These are phyloP conservation scores for Metschnikowia amazonensis DNA, from an alignment of 805 yeast genomes.

Conservation along the genomic window DNA sequence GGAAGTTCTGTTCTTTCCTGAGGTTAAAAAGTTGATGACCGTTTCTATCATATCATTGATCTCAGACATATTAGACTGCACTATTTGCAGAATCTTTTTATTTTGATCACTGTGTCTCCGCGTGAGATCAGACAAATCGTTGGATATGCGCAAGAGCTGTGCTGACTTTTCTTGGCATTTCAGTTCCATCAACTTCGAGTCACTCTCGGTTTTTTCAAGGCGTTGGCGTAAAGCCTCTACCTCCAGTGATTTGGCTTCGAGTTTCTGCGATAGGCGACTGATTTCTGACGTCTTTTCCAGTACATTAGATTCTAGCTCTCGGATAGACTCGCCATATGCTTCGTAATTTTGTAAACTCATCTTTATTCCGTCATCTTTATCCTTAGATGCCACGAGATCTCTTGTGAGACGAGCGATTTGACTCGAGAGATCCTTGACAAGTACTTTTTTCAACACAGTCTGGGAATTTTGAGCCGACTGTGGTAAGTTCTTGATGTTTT, in stretches of 20 bases:
- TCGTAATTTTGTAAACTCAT: constrained; percentile 56
- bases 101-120: constrained; percentile 1
- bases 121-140: background rate
- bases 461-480: constrained; percentile 44
- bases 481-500: constrained; percentile 64
- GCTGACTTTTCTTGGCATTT: background rate
- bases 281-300: constrained; percentile 12
- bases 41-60: background rate
- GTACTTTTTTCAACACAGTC: constrained; percentile 47
- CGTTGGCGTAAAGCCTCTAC: background rate
- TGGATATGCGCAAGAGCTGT: background rate
- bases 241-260: background rate
- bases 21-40: background rate
- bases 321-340: constrained; percentile 11
- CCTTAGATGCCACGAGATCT: constrained; percentile 60
- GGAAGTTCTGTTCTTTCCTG: background rate
- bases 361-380: constrained; percentile 57
- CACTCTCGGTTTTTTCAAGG: background rate
- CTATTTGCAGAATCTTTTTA: constrained; percentile 1
- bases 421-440: constrained; percentile 49
- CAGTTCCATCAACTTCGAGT: background rate
- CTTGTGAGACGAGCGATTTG: constrained; percentile 53
- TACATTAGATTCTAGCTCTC: constrained; percentile 9
- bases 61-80: constrained; percentile 2
- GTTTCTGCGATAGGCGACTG: background rate